A percentile compares a stretch with the other conserved stretches of the same genome.
Conservation (phyloP, 2,329 filamentous ascomycete species). For the Cordyceps tenuipes region DNA sequence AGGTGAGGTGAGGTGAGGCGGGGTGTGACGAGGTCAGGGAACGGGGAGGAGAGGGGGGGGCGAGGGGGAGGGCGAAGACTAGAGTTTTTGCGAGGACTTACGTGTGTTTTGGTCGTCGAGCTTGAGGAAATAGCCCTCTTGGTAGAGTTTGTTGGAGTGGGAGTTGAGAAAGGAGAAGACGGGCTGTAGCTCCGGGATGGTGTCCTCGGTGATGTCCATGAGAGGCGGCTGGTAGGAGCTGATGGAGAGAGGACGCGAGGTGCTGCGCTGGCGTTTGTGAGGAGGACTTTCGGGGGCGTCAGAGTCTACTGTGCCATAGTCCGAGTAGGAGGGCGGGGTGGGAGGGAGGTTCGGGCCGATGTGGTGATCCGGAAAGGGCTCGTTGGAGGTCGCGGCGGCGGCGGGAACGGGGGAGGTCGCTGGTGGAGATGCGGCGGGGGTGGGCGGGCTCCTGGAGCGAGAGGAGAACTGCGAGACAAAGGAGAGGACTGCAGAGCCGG, state of each 20-base stretch:
- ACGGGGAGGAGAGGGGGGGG: not conserved
- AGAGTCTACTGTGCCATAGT: constrained; percentile 25
- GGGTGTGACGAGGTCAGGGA: constrained; percentile 6
- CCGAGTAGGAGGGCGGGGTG: constrained; percentile 30
- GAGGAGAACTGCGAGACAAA: constrained; percentile 78
- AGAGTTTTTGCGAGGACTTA: constrained; percentile 39
- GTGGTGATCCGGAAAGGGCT: constrained; percentile 29
- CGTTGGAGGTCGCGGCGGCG: constrained; percentile 30
- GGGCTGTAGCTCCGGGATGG: constrained; percentile 83
- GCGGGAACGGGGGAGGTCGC: constrained; percentile 26
- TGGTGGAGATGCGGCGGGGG: constrained; percentile 37
- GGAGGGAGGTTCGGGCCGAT: constrained; percentile 29
- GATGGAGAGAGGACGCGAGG: constrained; percentile 73
- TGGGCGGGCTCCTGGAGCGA: constrained; percentile 34
- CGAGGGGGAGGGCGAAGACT: no score
- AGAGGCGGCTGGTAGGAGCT: constrained; percentile 77
- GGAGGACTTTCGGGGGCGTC: constrained; percentile 32
- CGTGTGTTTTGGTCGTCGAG: constrained; percentile 88
- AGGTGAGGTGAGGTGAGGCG: not conserved
- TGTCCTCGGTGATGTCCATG: constrained; percentile 79
- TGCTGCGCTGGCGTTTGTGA: constrained; percentile 36
- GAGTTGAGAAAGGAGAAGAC: constrained; percentile 92
- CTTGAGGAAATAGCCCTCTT: constrained; percentile 96
- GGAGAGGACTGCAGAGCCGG: constrained; percentile 57
- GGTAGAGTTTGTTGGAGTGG: constrained; percentile 93